Percentiles rank a stretch among this genome's conserved stretches.
Evolutionary conservation across 495 filamentous ascomycete species (phyloP).

Genomic region (Mycothermus thermophilus): DNA sequence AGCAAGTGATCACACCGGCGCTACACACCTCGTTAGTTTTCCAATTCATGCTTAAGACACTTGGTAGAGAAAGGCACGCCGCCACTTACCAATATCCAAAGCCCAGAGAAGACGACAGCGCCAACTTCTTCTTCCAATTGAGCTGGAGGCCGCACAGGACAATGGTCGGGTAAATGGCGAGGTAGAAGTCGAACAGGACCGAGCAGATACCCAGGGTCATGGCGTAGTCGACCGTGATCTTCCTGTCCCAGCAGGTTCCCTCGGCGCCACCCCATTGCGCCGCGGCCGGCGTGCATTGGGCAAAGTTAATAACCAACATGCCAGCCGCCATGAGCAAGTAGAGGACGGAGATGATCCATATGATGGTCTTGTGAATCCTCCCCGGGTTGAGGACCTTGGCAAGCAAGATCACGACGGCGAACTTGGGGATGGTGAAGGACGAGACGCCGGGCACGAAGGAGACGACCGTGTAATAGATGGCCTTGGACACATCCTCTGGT

Average conservation of each 20-base stretch:
- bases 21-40: neutral
- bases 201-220: constrained; percentile 9
- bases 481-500: constrained; percentile 3
- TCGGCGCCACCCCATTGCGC: constrained; percentile 11
- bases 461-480: constrained; percentile 11
- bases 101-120: constrained; percentile 10
- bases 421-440: constrained; percentile 16
- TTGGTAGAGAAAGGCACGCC: neutral
- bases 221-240: constrained; percentile 11
- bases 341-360: constrained; percentile 12
- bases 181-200: constrained; percentile 16
- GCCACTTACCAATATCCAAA: constrained; percentile 16
- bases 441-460: constrained; percentile 16
- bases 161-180: constrained; percentile 13
- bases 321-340: constrained; percentile 5
- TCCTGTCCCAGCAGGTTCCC: constrained; percentile 11
- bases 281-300: constrained; percentile 12
- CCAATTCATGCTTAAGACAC: no score
- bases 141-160: constrained; percentile 6
- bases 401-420: constrained; percentile 15
- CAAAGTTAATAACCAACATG: constrained; percentile 14
- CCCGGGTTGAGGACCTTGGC: constrained; percentile 11
- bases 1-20: constrained; percentile 9
- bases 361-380: constrained; percentile 3
- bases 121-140: constrained; percentile 17